Evolutionary conservation across 2,329 filamentous ascomycete genomes (phyloP), one percentile per base, ranked within the genome.

Genomic region (Arthrinium phaeospermum): DNA sequence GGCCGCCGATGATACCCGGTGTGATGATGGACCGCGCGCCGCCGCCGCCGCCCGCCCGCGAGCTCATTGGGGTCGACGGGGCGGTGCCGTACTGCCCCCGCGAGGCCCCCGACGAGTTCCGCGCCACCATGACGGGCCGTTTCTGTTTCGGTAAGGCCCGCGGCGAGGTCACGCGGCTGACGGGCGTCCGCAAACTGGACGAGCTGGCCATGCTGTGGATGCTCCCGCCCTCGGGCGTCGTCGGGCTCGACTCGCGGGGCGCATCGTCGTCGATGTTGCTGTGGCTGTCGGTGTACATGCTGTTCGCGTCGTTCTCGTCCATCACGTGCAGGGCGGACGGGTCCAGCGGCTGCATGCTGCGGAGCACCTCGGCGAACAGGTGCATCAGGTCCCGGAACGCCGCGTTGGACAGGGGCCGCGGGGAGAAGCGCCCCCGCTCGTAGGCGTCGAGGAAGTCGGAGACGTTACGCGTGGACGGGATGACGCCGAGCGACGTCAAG

Each of bases 351-450:
- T 85, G 88, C 93, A 98, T 97, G 24, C 87, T 89, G 70, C 93
- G 90, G 19, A 98, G 85, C 0, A 98, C 85, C 70, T 93, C 90
- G 1, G 95, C 93, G 81, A 98, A 98, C 37, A 93, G 86, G 72
- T 91, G 89, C 94, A 98, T 98, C 44, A 98, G 85, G 30, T 88
- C 84, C 49, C 93, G 88, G 80, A 99, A 98, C 70, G 92, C 88
- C 0, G 83, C 78, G 76, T 95, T 92, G 3, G 90, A 88, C 4
- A 98, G 84, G 0, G 92, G 89, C 6, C 86, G 84, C 0, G 89
- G 89, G 1, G 94, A 95, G 83, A 97, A 99, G 53, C 96, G 91
- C 3, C 95, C 94, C 72, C 89, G 86, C 83, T 98, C 96, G 82
- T 98, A 99, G 27, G 90, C 84, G 0, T 87, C 82, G 27, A 98